These are phyloP conservation scores for Citropsis articulata DNA, from an alignment of 345 rosid species.

Conservation along the genomic window DNA sequence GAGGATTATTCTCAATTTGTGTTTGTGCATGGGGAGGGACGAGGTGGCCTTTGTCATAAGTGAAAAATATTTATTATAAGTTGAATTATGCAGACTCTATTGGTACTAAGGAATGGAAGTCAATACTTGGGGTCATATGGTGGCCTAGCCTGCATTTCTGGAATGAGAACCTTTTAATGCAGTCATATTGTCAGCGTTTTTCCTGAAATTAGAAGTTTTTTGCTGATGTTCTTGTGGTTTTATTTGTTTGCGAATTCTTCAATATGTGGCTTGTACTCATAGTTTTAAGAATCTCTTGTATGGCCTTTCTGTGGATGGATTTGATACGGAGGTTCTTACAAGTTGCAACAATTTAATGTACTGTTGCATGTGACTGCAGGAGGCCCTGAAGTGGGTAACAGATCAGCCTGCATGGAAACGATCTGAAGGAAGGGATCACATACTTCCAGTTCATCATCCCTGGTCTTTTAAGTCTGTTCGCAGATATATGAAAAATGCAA, in stretches of 20 bases:
- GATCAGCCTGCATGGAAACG: slow-evolving; percentile 97
- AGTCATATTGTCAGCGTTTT: neutral
- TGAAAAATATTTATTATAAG: neutral
- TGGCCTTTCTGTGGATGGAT: neutral
- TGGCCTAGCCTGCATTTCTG: neutral
- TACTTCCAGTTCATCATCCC: slow-evolving; percentile 97
- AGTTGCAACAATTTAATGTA: neutral
- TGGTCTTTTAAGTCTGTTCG: slow-evolving; percentile 98
- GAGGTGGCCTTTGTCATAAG: neutral
- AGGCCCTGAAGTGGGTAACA: slow-evolving; percentile 92
- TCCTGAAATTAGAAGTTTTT: neutral
- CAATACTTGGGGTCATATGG: neutral
- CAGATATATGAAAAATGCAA: slow-evolving; percentile 73
- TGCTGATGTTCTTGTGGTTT: neutral
- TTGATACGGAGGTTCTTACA: slow-evolving; percentile 2
- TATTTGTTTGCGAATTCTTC: neutral
- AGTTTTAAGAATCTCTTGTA: neutral
- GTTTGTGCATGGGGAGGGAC: neutral
- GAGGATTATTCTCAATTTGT: neutral
- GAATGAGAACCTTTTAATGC: neutral
- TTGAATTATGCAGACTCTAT: neutral
- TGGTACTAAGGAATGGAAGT: neutral
- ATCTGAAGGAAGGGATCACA: slow-evolving; percentile 92
- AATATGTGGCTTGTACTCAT: neutral
- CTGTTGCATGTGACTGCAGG: slow-evolving; percentile 38